Conservation (phyloP, 345 rosid species). For the Schrenkiella parvula region DNA sequence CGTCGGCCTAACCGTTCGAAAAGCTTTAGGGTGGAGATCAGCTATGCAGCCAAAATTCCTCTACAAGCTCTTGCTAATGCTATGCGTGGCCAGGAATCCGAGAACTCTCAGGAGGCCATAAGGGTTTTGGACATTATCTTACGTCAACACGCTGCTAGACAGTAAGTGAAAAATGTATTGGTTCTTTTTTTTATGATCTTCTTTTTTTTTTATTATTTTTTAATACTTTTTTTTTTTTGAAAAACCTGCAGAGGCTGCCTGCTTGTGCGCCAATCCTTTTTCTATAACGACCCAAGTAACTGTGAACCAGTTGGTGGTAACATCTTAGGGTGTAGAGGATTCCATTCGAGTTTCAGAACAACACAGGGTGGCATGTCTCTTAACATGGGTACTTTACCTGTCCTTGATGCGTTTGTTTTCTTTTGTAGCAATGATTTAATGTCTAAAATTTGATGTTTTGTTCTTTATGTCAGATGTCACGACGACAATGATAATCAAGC, state of each 20-base stretch:
- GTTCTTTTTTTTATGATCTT: not conserved
- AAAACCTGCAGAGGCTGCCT: slow-evolving; percentile 36
- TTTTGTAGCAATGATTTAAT: not conserved
- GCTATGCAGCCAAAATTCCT: slow-evolving; percentile 80
- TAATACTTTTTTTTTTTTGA: no score
- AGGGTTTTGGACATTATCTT: slow-evolving; percentile 80
- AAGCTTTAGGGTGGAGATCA: slow-evolving; percentile 58
- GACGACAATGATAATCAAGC: slow-evolving; percentile 81
- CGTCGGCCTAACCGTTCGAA: slow-evolving; percentile 59
- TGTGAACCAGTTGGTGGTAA: slow-evolving; percentile 77
- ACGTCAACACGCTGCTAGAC: slow-evolving; percentile 87
- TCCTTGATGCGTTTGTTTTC: not conserved
- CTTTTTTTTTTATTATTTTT: no score
- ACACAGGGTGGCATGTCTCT: slow-evolving; percentile 87
- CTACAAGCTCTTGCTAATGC: slow-evolving; percentile 82
- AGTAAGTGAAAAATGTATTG: slow-evolving; percentile 40
- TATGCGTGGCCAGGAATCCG: slow-evolving; percentile 74
- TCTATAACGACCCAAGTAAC: slow-evolving; percentile 66
- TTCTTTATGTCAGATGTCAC: slow-evolving; percentile 58
- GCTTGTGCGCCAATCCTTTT: slow-evolving; percentile 83
- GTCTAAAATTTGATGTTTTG: not conserved
- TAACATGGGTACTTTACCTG: slow-evolving; percentile 57
- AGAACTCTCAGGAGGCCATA: slow-evolving; percentile 73
- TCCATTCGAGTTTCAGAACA: slow-evolving; percentile 82
- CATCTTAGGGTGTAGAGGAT: slow-evolving; percentile 77